Conservation (phyloP, 306 rosid species). For the Castanospermum australe region DNA sequence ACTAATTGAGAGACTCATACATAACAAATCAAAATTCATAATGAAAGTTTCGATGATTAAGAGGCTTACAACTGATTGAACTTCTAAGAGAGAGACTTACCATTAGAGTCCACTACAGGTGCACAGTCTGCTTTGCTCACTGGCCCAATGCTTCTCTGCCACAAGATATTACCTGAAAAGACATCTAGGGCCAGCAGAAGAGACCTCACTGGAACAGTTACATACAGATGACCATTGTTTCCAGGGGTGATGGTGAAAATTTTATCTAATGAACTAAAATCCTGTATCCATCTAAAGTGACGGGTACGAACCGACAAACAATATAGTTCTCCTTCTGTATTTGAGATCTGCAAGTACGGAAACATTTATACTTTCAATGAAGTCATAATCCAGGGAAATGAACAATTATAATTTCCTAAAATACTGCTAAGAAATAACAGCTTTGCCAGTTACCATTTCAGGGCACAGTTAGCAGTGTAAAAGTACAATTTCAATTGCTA, state of each 20-base stretch:
- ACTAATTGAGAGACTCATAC: no score
- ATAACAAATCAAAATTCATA: no score
- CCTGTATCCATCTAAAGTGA: slow-evolving; percentile 71
- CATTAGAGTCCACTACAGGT: slow-evolving; percentile 79
- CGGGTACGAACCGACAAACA: slow-evolving; percentile 56
- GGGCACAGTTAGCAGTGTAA: background rate
- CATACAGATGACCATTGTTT: slow-evolving; percentile 76
- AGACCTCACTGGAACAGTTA: slow-evolving; percentile 56
- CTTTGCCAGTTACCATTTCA: background rate
- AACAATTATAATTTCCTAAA: background rate
- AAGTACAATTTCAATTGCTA: background rate
- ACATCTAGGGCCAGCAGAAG: slow-evolving; percentile 72
- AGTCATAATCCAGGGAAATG: background rate
- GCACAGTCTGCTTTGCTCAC: slow-evolving; percentile 47
- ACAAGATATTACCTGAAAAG: slow-evolving; percentile 59
- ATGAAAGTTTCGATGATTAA: no score
- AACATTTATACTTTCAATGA: slow-evolving; percentile 1
- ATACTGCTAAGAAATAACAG: background rate
- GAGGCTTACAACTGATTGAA: background rate
- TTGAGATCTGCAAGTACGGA: slow-evolving; percentile 56
- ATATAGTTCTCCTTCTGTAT: slow-evolving; percentile 70
- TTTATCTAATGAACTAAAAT: slow-evolving; percentile 66
- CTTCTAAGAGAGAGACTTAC: slow-evolving; percentile 34
- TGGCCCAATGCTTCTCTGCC: slow-evolving; percentile 78
- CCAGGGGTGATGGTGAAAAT: slow-evolving; percentile 62